phyloP scores from a whole-genome alignment of 2,329 filamentous ascomycete genomes.

The Pseudovirgaria hyperparasitica region DNA sequence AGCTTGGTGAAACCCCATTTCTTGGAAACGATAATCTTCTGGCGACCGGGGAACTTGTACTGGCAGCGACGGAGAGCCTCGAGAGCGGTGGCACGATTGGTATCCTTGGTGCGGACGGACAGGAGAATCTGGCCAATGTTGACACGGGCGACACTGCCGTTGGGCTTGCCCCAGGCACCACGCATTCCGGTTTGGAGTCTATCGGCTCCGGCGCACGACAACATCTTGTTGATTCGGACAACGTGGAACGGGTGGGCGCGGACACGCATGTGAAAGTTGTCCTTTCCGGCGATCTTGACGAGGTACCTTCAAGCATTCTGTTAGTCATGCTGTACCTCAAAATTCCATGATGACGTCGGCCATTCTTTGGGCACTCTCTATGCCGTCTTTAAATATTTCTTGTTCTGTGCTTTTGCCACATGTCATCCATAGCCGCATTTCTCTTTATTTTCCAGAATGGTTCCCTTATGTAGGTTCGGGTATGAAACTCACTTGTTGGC shows the following conservation, averaged over 20 bases:
- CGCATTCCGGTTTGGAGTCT: constrained; percentile 99
- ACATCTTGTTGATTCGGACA: constrained; percentile 99
- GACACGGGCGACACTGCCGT: constrained; percentile 97
- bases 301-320: constrained; percentile 39
- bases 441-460: too few species aligned
- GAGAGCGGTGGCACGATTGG: constrained; percentile 81
- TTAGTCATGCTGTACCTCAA: too few species aligned
- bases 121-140: constrained; percentile 99
- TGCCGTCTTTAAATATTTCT: too few species aligned
- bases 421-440: too few species aligned
- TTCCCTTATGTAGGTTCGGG: too few species aligned
- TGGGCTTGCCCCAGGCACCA: constrained; percentile 99
- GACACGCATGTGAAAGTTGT: constrained; percentile 59
- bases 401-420: too few species aligned
- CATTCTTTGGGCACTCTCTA: too few species aligned
- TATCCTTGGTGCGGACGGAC: constrained; percentile 92
- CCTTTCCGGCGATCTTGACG: constrained; percentile 56
- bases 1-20: constrained; percentile 99
- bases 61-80: constrained; percentile 98
- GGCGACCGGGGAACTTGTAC: constrained; percentile 99
- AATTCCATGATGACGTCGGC: too few species aligned
- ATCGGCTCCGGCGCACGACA: constrained; percentile 98
- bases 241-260: constrained; percentile 99
- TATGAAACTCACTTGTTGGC: constrained; percentile 94
- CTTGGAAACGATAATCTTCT: constrained; percentile 99